phyloP scores from a whole-genome alignment of 768 basidiomycete genomes.

The Boletus bicolor region DNA sequence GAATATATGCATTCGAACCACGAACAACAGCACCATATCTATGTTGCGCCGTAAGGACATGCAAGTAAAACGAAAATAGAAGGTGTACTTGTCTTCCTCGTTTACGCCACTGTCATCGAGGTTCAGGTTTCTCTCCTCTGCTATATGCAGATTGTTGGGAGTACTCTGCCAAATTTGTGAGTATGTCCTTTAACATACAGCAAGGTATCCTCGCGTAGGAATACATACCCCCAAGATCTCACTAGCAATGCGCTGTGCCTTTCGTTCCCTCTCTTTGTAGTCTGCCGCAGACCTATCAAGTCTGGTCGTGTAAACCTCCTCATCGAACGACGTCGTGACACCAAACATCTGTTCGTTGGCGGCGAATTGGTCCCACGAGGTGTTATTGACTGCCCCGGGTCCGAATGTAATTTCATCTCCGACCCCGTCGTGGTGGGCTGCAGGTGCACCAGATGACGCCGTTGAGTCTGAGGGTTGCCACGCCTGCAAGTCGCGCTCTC shows the following conservation, averaged over 20 bases:
- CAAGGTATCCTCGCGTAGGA: not conserved
- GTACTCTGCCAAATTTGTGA: constrained; percentile 41
- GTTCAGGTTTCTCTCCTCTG: constrained; percentile 74
- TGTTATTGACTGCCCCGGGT: constrained; percentile 39
- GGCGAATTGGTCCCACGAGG: constrained; percentile 88
- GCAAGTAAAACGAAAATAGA: constrained; percentile 9
- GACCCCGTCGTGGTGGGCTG: constrained; percentile 27
- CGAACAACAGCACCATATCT: constrained; percentile 95
- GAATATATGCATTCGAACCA: constrained; percentile 86
- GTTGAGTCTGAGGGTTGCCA: constrained; percentile 55
- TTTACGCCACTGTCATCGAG: constrained; percentile 73
- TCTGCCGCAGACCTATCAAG: constrained; percentile 81
- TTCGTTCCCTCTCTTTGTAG: constrained; percentile 83
- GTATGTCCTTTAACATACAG: constrained; percentile 7
- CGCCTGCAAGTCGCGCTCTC: constrained; percentile 78
- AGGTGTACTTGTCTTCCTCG: constrained; percentile 92
- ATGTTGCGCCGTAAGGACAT: constrained; percentile 21
- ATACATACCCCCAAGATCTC: constrained; percentile 82
- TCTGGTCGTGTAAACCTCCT: constrained; percentile 93
- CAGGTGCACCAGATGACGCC: constrained; percentile 26
- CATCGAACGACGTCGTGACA: constrained; percentile 86
- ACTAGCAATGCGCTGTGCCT: constrained; percentile 83
- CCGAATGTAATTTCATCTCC: constrained; percentile 75
- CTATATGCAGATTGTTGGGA: constrained; percentile 77
- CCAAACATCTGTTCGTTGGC: constrained; percentile 93